A percentile compares a stretch with the other conserved stretches of the same genome.
phyloP scores from a whole-genome alignment of 163 green algal species.

The Smithsoniella earleae region DNA sequence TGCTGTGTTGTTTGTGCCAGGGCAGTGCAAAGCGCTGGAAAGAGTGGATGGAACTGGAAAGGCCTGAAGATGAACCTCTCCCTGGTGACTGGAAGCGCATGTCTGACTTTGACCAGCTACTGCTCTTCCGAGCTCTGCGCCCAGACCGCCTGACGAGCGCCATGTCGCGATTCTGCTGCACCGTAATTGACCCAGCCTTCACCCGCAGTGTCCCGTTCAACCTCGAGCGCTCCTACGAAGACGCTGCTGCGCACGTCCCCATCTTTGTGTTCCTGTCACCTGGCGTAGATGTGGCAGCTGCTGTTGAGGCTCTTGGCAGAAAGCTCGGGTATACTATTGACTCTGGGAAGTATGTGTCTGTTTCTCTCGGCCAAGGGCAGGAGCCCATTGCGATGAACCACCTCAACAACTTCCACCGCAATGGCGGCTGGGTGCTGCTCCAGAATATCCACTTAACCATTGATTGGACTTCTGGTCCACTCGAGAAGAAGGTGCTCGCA shows the following conservation, averaged over 20 bases:
- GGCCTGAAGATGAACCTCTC: conserved; percentile 79
- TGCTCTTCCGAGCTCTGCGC: conserved; percentile 69
- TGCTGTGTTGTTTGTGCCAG: neutral
- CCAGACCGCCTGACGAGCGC: conserved; percentile 76
- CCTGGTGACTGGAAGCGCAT: conserved; percentile 90
- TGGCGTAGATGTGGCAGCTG: conserved; percentile 78
- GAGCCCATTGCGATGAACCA: conserved; percentile 78
- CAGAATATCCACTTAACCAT: conserved; percentile 95
- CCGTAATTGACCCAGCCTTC: conserved; percentile 45
- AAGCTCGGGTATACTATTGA: conserved; percentile 69
- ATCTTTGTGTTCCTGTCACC: conserved; percentile 87
- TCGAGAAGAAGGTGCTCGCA: conserved; percentile 60
- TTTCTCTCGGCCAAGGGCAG: conserved; percentile 84
- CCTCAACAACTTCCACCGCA: conserved; percentile 65
- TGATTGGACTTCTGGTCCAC: conserved; percentile 72
- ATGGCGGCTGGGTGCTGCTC: conserved; percentile 88
- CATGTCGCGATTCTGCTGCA: conserved; percentile 68
- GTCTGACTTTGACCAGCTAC: conserved; percentile 71
- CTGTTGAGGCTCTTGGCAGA: conserved; percentile 58
- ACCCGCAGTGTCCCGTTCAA: conserved; percentile 64
- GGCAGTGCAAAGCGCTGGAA: conserved; percentile 74
- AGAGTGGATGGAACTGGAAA: conserved; percentile 81
- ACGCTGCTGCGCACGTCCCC: conserved; percentile 41
- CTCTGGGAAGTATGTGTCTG: conserved; percentile 59
- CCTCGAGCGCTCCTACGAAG: conserved; percentile 55